Evolutionary conservation across 179 eudicot species (phyloP), one percentile per base, ranked within the genome.

Genomic region (Actinidia polygama): DNA sequence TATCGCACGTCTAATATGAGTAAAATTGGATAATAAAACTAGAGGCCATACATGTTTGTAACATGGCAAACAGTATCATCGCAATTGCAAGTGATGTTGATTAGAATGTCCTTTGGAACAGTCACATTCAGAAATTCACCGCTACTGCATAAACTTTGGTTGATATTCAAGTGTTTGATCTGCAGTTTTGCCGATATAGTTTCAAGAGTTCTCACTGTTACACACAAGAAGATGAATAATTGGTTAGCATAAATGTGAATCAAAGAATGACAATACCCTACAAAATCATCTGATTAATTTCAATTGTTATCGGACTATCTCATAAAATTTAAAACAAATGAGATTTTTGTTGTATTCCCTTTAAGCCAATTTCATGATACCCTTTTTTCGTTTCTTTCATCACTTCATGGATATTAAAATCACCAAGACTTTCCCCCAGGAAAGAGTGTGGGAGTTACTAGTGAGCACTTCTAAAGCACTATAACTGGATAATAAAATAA

Each of bases 31-130:
- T 2, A 73, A 53, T 21, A 79, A 57, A 23, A 57, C 71, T n/a
- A n/a, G 54, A 71, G 77, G 72, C 30, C 89, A 61, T 92, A 95
- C 98, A 93, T 92, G 83, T 82, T 78, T 18, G 95, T 92, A 80
- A 93, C 90, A 84, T 95, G 98, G 89, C 98, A 92, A 68, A 91
- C 78, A 23, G 90, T 86, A 70, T 77, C 77, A 49, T 68, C 81
- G 85, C 98, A 93, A 77, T 89, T 77, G 84, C 98, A 95, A 40
- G 81, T 87, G 19, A 95, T 88, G 10, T 84, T 80, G 87, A 88
- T 91, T 53, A 87, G 57, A 30, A 75, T 69, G 7, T 19, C 71
- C 23, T 0, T 0, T 40, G 2, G 47, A 50, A 72, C 4, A 7
- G 80, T 80, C 75, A 1, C 44, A 80, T 90, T 87, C 75, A 86